Evolutionary conservation across 164 flowering plant species (phyloP).

Genomic region (Chimonanthus praecox): DNA sequence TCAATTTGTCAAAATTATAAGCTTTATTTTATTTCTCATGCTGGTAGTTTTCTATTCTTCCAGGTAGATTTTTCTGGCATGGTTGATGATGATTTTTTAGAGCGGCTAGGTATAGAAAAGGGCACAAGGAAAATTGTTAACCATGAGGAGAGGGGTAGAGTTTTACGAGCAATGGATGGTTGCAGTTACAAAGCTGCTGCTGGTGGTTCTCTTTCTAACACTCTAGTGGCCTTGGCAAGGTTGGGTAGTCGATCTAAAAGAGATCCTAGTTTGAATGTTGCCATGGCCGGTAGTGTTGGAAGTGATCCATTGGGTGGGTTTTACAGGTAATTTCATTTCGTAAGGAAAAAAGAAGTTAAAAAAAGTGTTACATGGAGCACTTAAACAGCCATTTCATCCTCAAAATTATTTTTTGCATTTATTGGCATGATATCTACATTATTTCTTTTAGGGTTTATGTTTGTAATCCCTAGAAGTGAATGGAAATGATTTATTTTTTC

Average conservation of each 20-base stretch:
- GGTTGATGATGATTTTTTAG: conserved; percentile 72
- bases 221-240: conserved; percentile 85
- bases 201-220: conserved; percentile 95
- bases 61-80: conserved; percentile 96
- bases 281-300: conserved; percentile 90
- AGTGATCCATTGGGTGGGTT: conserved; percentile 92
- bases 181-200: conserved; percentile 98
- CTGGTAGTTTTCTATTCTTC: conserved; percentile 4
- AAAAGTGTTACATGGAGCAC: neutral
- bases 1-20: neutral
- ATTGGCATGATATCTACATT: neutral
- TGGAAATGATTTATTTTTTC: no score
- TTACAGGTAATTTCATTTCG: conserved; percentile 48
- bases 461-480: neutral
- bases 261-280: conserved; percentile 62
- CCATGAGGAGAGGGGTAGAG: conserved; percentile 90
- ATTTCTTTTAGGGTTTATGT: neutral
- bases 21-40: neutral
- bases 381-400: neutral
- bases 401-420: neutral
- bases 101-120: conserved; percentile 70
- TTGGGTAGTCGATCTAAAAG: conserved; percentile 57
- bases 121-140: conserved; percentile 84
- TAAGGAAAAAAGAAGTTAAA: neutral
- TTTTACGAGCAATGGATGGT: conserved; percentile 94